Evolutionary conservation across 2,329 filamentous ascomycete species (phyloP).

Genomic region (Claviceps cyperi): DNA sequence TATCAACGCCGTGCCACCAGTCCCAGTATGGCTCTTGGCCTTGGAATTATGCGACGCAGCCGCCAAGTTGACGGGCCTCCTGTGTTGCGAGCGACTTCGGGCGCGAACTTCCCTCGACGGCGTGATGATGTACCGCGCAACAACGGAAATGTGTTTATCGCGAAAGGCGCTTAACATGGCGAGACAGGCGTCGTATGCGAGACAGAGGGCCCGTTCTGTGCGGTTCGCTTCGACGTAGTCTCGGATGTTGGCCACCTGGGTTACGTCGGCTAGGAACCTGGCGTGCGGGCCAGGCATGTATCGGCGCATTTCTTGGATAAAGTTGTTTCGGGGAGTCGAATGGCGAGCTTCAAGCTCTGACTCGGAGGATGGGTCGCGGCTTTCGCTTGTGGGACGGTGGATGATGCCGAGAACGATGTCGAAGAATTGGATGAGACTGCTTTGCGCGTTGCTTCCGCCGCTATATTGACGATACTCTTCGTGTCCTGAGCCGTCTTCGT

Average conservation of each 20-base stretch:
- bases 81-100: conserved; percentile 44
- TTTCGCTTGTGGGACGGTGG: conserved; percentile 77
- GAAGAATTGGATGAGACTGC: conserved; percentile 94
- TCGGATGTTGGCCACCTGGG: conserved; percentile 71
- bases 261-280: conserved; percentile 72
- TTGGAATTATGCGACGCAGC: conserved; percentile 36
- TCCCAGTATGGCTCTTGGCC: conserved; percentile 60
- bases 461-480: conserved; percentile 69
- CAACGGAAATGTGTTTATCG: conserved; percentile 92
- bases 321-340: conserved; percentile 46
- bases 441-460: conserved; percentile 93
- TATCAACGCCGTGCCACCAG: conserved; percentile 84
- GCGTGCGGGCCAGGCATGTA: conserved; percentile 96
- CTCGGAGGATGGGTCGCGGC: conserved; percentile 24
- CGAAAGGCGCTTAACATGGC: conserved; percentile 55
- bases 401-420: conserved; percentile 82
- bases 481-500: conserved; percentile 61
- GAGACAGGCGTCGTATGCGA: conserved; percentile 84
- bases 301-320: conserved; percentile 89
- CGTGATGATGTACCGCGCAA: conserved; percentile 87
- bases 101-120: conserved; percentile 64
- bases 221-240: conserved; percentile 56
- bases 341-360: conserved; percentile 31
- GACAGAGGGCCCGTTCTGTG: conserved; percentile 49
- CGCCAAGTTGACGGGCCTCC: conserved; percentile 45